Base-by-base conservation (phyloP, 805 yeast genomes). In the Starmerella khaoyaiensis region DNA sequence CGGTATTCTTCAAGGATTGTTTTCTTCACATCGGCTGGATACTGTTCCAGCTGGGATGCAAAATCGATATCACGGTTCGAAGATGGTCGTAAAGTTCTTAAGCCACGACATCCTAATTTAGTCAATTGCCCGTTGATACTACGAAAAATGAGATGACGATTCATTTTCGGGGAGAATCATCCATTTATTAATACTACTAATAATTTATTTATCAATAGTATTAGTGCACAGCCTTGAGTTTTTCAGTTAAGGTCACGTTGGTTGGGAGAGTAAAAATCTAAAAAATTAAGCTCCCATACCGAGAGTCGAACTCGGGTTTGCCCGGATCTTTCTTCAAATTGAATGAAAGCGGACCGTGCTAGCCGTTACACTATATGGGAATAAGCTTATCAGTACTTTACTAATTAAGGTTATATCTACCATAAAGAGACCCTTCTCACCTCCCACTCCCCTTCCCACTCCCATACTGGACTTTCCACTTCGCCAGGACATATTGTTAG, bases 281-380 rank as follows among this genome's bases (percentile, higher is more conserved):
- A 26, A 39, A 44, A 30, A 30, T 21, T 9, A 22, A 31, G 11
- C 47, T 45, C 50, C 50, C 49, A 45, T 42, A 37, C 50, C 49
- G 50, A 46, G 50, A 47, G 46, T 47, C 50, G 50, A 47, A 47
- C 50, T 46, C 50, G 49, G 50, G 46, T 45, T 47, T 47, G 49
- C 49, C 49, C 50, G 50, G 50, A 9, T 16, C 48, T 29, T 37
- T 32, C 36, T 26, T 23, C 36, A 17, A 9, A 5, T 10, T 8
- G 30, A 22, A 23, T 47, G 50, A 47, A 47, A 47, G 50, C 50
- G 50, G 49, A 45, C 49, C 49, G 49, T 47, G 49, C 47, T 47
- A 47, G 50, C 50, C 50, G 50, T 47, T 47, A 47, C 49, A 47
- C 49, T 41, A 47, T 35, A 39, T 45, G 44, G 50, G 50, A 46